phyloP scores from a whole-genome alignment of 768 basidiomycete species.

The Macrolepiota dolichaula region DNA sequence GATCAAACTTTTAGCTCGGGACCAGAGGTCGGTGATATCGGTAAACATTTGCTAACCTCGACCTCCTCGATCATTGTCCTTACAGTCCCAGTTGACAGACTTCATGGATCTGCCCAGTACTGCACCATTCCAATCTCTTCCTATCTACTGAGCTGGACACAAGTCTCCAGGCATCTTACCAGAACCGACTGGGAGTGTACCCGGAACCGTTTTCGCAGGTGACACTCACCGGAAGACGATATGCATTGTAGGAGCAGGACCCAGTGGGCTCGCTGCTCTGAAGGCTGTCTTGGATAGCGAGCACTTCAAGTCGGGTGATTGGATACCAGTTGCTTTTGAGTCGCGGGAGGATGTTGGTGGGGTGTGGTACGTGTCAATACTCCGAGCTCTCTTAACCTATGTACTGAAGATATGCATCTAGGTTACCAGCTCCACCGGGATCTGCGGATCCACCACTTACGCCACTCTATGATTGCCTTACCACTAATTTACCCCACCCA shows the following conservation, averaged over 20 bases:
- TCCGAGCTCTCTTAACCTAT: background rate
- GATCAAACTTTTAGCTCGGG: no score
- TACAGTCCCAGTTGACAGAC: background rate
- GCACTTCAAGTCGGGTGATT: slow-evolving; percentile 54
- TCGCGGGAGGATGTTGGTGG: slow-evolving; percentile 67
- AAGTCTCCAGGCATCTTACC: slow-evolving; percentile 5
- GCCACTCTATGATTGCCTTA: slow-evolving; percentile 75
- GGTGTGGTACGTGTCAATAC: slow-evolving; percentile 53
- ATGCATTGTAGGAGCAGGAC: slow-evolving; percentile 73
- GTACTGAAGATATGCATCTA: slow-evolving; percentile 15
- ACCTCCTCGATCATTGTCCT: background rate
- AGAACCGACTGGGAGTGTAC: background rate
- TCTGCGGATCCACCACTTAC: slow-evolving; percentile 54
- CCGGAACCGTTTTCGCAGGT: background rate
- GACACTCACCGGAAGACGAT: slow-evolving; percentile 33
- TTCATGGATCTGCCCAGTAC: slow-evolving; percentile 5
- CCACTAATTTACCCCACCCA: slow-evolving; percentile 80
- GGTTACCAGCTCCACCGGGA: slow-evolving; percentile 50
- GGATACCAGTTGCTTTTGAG: slow-evolving; percentile 66
- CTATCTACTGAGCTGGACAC: background rate
- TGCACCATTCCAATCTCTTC: background rate
- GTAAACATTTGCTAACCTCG: no score
- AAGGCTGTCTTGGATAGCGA: slow-evolving; percentile 59
- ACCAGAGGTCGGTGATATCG: no score
- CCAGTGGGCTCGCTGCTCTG: slow-evolving; percentile 69